Evolutionary conservation across 495 filamentous ascomycete genomes (phyloP).

Genomic region (Trichoderma gamsii): DNA sequence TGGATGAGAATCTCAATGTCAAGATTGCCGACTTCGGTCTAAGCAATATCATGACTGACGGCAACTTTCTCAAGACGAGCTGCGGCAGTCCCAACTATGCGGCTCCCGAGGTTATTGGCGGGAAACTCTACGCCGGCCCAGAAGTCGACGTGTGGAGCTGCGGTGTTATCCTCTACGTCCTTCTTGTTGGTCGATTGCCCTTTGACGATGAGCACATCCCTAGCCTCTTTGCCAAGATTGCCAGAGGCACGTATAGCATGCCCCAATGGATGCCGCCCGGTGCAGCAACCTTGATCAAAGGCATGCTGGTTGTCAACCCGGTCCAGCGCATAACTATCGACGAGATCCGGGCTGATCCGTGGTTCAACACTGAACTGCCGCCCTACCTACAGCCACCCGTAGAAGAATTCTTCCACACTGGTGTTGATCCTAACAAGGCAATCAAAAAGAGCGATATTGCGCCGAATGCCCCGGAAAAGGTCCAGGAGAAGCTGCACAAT

Average conservation of each 20-base stretch:
- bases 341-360: conserved; percentile 89
- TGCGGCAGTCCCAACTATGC: conserved; percentile 98
- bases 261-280: conserved; percentile 82
- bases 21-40: conserved; percentile 98
- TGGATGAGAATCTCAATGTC: conserved; percentile 91
- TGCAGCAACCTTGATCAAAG: conserved; percentile 77
- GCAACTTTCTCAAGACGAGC: conserved; percentile 97
- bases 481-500: conserved; percentile 84
- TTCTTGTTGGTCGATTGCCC: conserved; percentile 83
- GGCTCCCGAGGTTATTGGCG: conserved; percentile 93
- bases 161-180: conserved; percentile 93
- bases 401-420: conserved; percentile 87
- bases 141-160: conserved; percentile 99
- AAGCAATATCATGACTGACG: conserved; percentile 99
- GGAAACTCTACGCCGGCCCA: conserved; percentile 94
- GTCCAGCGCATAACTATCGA: conserved; percentile 87
- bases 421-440: conserved; percentile 83
- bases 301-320: conserved; percentile 92
- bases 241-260: conserved; percentile 71
- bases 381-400: conserved; percentile 81
- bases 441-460: conserved; percentile 75
- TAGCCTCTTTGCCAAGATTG: conserved; percentile 40
- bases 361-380: conserved; percentile 84
- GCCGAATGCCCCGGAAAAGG: conserved; percentile 64
- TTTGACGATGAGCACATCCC: conserved; percentile 89